phyloP scores from a whole-genome alignment of 345 rosid genomes.

The Bruguiera parviflora region DNA sequence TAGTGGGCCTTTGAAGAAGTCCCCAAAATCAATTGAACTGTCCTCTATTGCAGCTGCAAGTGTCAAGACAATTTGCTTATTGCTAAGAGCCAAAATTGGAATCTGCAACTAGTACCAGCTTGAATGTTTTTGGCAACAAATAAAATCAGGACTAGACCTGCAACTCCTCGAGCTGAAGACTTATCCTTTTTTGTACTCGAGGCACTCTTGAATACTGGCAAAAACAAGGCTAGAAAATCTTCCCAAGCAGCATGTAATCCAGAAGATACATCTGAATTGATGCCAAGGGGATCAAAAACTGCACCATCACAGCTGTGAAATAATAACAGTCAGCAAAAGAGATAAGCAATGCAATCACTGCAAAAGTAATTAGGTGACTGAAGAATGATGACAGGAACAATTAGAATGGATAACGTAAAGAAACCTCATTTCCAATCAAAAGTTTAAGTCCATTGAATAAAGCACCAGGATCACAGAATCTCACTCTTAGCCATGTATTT shows the following conservation, averaged over 20 bases:
- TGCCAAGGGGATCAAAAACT: constrained; percentile 77
- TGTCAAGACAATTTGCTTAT: constrained; percentile 26
- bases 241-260: constrained; percentile 54
- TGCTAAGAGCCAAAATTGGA: constrained; percentile 6
- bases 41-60: constrained; percentile 95
- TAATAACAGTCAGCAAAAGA: constrained; percentile 34
- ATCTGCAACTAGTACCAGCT: constrained; percentile 7
- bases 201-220: constrained; percentile 55
- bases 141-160: constrained; percentile 48
- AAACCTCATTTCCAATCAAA: not conserved
- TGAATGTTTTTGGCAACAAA: not conserved
- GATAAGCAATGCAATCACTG: constrained; percentile 13
- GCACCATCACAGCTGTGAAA: constrained; percentile 51
- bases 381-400: constrained; percentile 3
- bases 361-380: constrained; percentile 19
- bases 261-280: constrained; percentile 49
- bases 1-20: constrained; percentile 89
- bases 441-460: not conserved
- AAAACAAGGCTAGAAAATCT: constrained; percentile 45
- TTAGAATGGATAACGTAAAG: not conserved
- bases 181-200: constrained; percentile 63
- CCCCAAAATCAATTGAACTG: constrained; percentile 94
- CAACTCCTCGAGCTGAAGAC: constrained; percentile 70
- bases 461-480: not conserved
- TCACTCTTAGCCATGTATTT: not conserved